These are phyloP conservation scores for Raphanus sativus DNA, from an alignment of 345 rosid species.

Conservation along the genomic window DNA sequence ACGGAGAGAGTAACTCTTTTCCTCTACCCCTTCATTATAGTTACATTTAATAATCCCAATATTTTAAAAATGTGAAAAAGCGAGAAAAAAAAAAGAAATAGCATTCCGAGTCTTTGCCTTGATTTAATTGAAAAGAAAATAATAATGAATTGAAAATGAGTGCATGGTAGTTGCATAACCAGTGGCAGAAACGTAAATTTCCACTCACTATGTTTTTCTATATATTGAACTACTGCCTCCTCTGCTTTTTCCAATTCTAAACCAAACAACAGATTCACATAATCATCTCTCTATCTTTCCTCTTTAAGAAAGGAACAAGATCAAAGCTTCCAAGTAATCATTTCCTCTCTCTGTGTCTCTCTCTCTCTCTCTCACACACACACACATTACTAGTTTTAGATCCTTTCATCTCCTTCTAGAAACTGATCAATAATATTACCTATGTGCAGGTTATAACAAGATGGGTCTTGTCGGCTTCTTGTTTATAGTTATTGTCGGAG, in stretches of 20 bases:
- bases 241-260: slow-evolving; percentile 34
- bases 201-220: slow-evolving; percentile 38
- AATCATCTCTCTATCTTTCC: slow-evolving; percentile 17
- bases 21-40: slow-evolving; percentile 9
- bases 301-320: slow-evolving; percentile 15
- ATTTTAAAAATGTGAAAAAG: background rate
- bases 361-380: background rate
- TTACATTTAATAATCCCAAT: slow-evolving; percentile 1
- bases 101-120: slow-evolving; percentile 15
- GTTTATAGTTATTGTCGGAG: slow-evolving; percentile 48
- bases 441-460: slow-evolving; percentile 33
- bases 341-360: slow-evolving; percentile 2
- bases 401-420: background rate
- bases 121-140: background rate
- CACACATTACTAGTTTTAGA: slow-evolving; percentile 11
- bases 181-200: slow-evolving; percentile 39
- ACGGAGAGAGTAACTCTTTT: no score
- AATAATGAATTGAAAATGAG: slow-evolving; percentile 3
- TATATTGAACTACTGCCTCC: slow-evolving; percentile 46
- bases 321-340: slow-evolving; percentile 41
- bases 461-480: slow-evolving; percentile 49
- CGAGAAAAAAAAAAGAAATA: background rate
- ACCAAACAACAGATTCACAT: slow-evolving; percentile 46
- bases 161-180: slow-evolving; percentile 25
- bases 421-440: background rate